Base-by-base conservation (phyloP, 2,329 filamentous ascomycete genomes). In the Thelonectria discophora region DNA sequence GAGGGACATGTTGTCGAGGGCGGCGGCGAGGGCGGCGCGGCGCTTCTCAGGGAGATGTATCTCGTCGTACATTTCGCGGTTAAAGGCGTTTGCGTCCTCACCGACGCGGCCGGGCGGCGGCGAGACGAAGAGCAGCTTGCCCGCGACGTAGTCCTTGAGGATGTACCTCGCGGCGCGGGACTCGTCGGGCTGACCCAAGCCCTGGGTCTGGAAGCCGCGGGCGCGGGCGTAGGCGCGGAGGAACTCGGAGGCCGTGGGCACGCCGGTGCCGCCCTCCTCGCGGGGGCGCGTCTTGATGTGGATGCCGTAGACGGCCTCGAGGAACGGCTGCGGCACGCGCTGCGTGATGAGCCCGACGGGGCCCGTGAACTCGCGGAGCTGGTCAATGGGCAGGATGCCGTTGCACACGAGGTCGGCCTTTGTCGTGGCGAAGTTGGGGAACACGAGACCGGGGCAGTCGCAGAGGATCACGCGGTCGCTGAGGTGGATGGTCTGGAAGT, bases 371-470 rank as follows among this genome's bases (percentile, higher is more conserved):
- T 99, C 95, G 65, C 95, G 88, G 69, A 98, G 85, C 78, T 99
- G 95, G 76, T 99, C 95, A 71, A 99, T 99, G 11, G 95, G 95
- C 32, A 99, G 84, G 18, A 99, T 88, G 74, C 95, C 95, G 74
- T 94, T 97, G 78, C 93, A 95, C 10, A 99, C 95, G 18, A 99
- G 87, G 73, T 99, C 95, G 40, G 92, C 95, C 79, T 98, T 98
- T 48, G 94, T 98, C 47, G 90, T 94, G 59, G 95, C 94, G 71
- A 98, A 99, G 79, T 98, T 98, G 71, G 95, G 94, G 77, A 99
- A 98, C 1, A 99, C 96, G 18, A 99, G 89, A 89, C 95, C 95
- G 10, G 95, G 95, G 74, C 95, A 99, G 88, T 99, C 95, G 78
- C 95, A 98, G 7, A 99, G 86, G 48, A 98, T 86, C 65, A 99